Evolutionary conservation across 1,284 basidiomycete species (phyloP).

Genomic region (Serendipita sp.): DNA sequence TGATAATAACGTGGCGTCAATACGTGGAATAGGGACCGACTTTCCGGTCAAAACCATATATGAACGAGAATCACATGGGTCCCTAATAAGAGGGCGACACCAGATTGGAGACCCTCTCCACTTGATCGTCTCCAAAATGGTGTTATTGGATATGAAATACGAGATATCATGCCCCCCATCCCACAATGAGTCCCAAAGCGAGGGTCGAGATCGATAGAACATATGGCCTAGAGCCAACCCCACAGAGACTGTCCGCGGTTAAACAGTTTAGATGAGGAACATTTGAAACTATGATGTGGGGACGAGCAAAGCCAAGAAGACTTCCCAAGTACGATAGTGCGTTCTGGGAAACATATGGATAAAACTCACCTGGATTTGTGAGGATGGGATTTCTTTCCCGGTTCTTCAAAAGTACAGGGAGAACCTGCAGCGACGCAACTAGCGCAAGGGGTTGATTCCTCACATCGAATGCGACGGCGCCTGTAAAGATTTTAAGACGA

Average conservation of each 20-base stretch:
- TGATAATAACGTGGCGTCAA: slow-evolving; percentile 17
- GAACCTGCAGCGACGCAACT: slow-evolving; percentile 65
- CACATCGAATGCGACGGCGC: slow-evolving; percentile 65
- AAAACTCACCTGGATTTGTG: slow-evolving; percentile 63
- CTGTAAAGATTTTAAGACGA: slow-evolving; percentile 23
- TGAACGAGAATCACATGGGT: background rate
- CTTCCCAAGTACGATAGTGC: too few species aligned
- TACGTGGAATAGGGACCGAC: background rate
- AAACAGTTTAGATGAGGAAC: too few species aligned
- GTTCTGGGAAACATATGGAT: too few species aligned
- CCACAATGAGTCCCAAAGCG: background rate
- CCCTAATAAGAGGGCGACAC: background rate
- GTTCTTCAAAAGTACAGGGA: slow-evolving; percentile 69
- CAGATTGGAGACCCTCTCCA: background rate
- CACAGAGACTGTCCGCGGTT: too few species aligned
- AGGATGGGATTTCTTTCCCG: slow-evolving; percentile 65
- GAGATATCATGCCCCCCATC: background rate
- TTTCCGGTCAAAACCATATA: background rate
- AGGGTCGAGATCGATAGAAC: too few species aligned
- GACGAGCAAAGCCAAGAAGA: too few species aligned
- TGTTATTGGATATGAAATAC: background rate
- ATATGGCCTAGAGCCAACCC: too few species aligned
- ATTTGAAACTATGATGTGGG: too few species aligned
- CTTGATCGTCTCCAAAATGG: too few species aligned
- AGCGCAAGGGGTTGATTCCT: slow-evolving; percentile 73